Conservation (phyloP, 75 land plant genomes). For the Selaginella moellendorffii region DNA sequence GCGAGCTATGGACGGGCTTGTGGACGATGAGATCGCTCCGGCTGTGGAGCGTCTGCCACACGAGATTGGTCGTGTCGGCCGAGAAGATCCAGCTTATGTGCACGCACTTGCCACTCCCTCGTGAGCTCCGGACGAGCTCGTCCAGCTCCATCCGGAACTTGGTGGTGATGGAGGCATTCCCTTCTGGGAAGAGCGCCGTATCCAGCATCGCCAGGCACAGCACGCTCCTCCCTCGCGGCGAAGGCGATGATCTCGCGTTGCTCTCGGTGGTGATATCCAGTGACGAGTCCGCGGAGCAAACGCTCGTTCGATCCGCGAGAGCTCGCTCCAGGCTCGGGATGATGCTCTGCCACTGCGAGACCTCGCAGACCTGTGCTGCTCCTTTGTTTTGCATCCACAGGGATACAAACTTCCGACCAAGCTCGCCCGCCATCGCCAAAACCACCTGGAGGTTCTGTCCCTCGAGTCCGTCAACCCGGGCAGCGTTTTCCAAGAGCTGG, state of each 20-base stretch:
- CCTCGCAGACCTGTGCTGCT: slow-evolving; percentile 15
- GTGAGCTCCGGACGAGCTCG: background rate
- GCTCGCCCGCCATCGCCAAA: slow-evolving; percentile 35
- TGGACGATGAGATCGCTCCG: slow-evolving; percentile 30
- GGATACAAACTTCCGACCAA: slow-evolving; percentile 21
- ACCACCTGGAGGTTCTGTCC: slow-evolving; percentile 29
- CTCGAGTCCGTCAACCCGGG: background rate
- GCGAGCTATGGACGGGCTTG: slow-evolving; percentile 55
- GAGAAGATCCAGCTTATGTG: slow-evolving; percentile 46
- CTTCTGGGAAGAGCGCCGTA: slow-evolving; percentile 5
- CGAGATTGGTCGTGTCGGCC: slow-evolving; percentile 11
- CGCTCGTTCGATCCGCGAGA: background rate
- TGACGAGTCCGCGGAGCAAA: slow-evolving; percentile 10
- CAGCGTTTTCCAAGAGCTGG: background rate
- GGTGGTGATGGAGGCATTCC: background rate
- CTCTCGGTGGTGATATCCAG: background rate
- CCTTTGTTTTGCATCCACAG: slow-evolving; percentile 39
- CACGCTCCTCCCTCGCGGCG: too few relatives aligned
- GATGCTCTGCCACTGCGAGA: background rate
- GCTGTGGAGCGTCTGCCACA: slow-evolving; percentile 14
- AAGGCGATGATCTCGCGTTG: background rate
- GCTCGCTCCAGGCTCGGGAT: background rate
- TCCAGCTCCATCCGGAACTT: slow-evolving; percentile 15
- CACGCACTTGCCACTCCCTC: slow-evolving; percentile 1
- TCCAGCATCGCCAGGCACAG: background rate